Conservation (phyloP, 2,329 filamentous ascomycete species). For the Talaromyces sp. region DNA sequence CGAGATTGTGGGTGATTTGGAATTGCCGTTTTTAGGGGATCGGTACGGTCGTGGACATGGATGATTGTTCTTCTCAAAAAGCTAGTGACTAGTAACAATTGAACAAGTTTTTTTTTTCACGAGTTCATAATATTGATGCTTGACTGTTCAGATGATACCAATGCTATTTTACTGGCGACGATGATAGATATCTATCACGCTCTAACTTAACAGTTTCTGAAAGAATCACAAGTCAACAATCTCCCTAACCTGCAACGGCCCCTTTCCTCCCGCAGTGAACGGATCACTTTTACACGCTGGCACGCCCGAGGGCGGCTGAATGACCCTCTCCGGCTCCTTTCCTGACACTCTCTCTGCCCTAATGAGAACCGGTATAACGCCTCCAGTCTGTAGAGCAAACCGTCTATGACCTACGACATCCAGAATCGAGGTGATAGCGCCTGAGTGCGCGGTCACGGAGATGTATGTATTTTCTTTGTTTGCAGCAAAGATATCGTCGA, state of each 20-base stretch:
- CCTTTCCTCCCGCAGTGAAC: not conserved
- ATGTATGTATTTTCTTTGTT: slow-evolving; percentile 45
- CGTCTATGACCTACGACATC: slow-evolving; percentile 43
- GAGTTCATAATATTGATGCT: not conserved
- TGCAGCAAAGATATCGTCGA: slow-evolving; percentile 52
- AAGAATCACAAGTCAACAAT: not conserved
- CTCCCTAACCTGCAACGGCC: slow-evolving; percentile 11
- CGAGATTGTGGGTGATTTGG: slow-evolving; percentile 15
- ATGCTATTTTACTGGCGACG: not conserved
- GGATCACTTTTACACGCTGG: slow-evolving; percentile 25
- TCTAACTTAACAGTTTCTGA: not conserved
- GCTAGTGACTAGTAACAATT: not conserved
- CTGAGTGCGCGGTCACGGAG: slow-evolving; percentile 57
- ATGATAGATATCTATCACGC: not conserved
- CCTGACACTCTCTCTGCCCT: slow-evolving; percentile 36
- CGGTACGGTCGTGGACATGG: not conserved
- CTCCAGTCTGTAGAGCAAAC: slow-evolving; percentile 49
- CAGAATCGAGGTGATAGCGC: slow-evolving; percentile 55
- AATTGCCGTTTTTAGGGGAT: slow-evolving; percentile 4
- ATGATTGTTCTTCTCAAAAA: not conserved
- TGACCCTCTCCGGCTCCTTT: slow-evolving; percentile 19
- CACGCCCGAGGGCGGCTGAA: slow-evolving; percentile 27
- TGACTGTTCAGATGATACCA: not conserved
- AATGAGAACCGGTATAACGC: slow-evolving; percentile 51
- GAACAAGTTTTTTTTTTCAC: not conserved